Percentiles rank a stretch among this genome's conserved stretches.
phyloP scores from a whole-genome alignment of 768 basidiomycete species.

The Epithele typhae region DNA sequence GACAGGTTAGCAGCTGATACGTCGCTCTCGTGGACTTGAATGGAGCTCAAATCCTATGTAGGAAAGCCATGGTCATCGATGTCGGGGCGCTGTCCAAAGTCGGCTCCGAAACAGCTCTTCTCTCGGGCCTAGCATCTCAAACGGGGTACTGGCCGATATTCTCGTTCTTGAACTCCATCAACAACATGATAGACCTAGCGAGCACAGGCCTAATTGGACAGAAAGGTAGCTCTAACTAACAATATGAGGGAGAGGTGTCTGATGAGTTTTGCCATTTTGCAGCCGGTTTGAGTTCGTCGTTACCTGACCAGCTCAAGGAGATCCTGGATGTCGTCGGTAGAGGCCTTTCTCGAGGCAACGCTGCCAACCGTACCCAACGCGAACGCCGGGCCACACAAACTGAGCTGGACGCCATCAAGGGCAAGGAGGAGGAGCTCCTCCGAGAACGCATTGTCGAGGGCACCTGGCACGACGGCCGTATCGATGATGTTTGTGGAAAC shows the following conservation, averaged over 20 bases:
- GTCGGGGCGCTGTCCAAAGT: slow-evolving; percentile 71
- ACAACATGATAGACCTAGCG: slow-evolving; percentile 85
- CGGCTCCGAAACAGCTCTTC: slow-evolving; percentile 61
- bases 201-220: slow-evolving; percentile 93
- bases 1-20: slow-evolving; percentile 37
- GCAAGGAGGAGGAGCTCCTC: slow-evolving; percentile 34
- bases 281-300: slow-evolving; percentile 82
- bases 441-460: slow-evolving; percentile 54
- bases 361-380: slow-evolving; percentile 42
- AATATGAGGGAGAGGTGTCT: background rate
- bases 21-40: too few species aligned
- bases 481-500: slow-evolving; percentile 83
- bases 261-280: background rate
- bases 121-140: slow-evolving; percentile 68
- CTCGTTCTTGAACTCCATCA: slow-evolving; percentile 76
- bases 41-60: slow-evolving; percentile 20
- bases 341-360: slow-evolving; percentile 63
- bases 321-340: slow-evolving; percentile 75
- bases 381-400: slow-evolving; percentile 33
- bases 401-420: slow-evolving; percentile 32
- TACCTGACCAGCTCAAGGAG: slow-evolving; percentile 79
- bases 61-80: slow-evolving; percentile 77
- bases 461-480: slow-evolving; percentile 79
- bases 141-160: slow-evolving; percentile 91
- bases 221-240: slow-evolving; percentile 50